phyloP scores from a whole-genome alignment of 2,329 filamentous ascomycete genomes.

The Diaporthe australafricana region DNA sequence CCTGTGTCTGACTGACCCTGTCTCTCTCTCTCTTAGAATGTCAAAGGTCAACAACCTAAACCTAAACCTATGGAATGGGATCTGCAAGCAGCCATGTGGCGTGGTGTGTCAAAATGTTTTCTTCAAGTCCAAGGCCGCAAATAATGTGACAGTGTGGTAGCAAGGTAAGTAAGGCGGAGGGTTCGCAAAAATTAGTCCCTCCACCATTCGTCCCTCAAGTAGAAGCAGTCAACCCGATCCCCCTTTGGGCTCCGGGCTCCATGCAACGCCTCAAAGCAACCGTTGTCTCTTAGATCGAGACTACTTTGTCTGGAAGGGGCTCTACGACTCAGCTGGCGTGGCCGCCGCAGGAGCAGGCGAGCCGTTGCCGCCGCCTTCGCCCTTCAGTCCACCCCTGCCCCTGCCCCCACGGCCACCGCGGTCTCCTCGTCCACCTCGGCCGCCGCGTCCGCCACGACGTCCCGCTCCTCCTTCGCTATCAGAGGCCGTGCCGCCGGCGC shows the following conservation, averaged over 20 bases:
- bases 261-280: slow-evolving; percentile 24
- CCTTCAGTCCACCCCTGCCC: slow-evolving; percentile 69
- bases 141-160: slow-evolving; percentile 32
- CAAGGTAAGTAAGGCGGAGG: slow-evolving; percentile 26
- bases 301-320: not conserved
- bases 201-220: not conserved
- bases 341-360: slow-evolving; percentile 66
- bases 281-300: slow-evolving; percentile 7
- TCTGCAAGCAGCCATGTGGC: slow-evolving; percentile 18
- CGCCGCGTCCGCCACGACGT: slow-evolving; percentile 66
- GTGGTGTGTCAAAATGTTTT: slow-evolving; percentile 14
- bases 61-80: slow-evolving; percentile 23
- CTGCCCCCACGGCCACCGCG: slow-evolving; percentile 70
- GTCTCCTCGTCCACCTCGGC: slow-evolving; percentile 65
- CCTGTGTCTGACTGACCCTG: slow-evolving; percentile 4
- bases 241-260: not conserved
- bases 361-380: slow-evolving; percentile 60
- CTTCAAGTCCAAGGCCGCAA: slow-evolving; percentile 15
- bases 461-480: slow-evolving; percentile 70
- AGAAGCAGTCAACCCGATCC: not conserved
- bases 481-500: slow-evolving; percentile 82
- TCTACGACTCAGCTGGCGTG: slow-evolving; percentile 52
- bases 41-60: slow-evolving; percentile 6
- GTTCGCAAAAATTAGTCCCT: slow-evolving; percentile 26
- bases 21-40: slow-evolving; percentile 2